Percentiles rank a stretch among this genome's conserved stretches.
Evolutionary conservation across 306 rosid genomes (phyloP).

Genomic region (Arachis hypogaea): DNA sequence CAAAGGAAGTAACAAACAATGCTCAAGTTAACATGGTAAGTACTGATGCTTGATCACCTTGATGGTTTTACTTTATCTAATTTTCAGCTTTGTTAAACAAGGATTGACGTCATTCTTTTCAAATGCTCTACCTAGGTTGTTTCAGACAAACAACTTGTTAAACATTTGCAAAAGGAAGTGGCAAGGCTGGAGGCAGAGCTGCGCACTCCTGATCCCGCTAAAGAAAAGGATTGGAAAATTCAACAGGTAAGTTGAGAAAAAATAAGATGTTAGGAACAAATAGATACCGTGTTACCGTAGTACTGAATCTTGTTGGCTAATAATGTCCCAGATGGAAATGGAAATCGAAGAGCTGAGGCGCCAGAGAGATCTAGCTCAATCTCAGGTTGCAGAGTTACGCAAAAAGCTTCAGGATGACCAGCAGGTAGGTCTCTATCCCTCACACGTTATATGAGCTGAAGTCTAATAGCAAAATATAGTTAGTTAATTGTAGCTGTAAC

Average conservation of each 20-base stretch:
- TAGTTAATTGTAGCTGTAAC: no score
- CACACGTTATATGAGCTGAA: not conserved
- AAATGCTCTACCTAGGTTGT: constrained; percentile 60
- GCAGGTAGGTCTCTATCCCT: constrained; percentile 53
- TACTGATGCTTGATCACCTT: not conserved
- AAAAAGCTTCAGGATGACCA: constrained; percentile 78
- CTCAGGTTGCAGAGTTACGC: constrained; percentile 83
- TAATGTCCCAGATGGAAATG: constrained; percentile 81
- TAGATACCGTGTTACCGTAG: not conserved
- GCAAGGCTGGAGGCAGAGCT: constrained; percentile 95
- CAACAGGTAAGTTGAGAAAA: constrained; percentile 70
- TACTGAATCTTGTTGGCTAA: constrained; percentile 31
- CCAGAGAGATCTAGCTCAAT: constrained; percentile 89
- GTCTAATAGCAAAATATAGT: no score
- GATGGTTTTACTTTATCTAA: constrained; percentile 7
- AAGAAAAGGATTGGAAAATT: constrained; percentile 86
- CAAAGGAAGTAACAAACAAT: constrained; percentile 95
- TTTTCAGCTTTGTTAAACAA: not conserved
- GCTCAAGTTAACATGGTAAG: constrained; percentile 98
- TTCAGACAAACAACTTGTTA: constrained; percentile 92
- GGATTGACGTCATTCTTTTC: constrained; percentile 3
- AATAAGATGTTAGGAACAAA: not conserved
- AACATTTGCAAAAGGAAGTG: constrained; percentile 96
- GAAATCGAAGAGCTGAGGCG: constrained; percentile 91
- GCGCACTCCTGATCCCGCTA: constrained; percentile 88